Conservation (phyloP, 2,329 filamentous ascomycete species). For the Nannizziopsis arthrosporioides region DNA sequence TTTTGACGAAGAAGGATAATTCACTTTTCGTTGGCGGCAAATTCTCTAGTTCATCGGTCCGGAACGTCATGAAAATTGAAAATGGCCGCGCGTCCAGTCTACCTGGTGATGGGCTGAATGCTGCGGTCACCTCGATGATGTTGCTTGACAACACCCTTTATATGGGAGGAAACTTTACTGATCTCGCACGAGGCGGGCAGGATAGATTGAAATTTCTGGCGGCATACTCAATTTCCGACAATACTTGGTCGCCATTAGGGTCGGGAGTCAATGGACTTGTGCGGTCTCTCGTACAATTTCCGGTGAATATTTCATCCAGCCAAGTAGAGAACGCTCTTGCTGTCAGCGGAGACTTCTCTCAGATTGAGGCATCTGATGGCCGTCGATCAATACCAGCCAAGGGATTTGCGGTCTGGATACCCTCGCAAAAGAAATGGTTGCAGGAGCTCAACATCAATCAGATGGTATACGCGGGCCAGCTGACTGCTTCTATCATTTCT, state of each 20-base stretch:
- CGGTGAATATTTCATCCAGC: conserved; percentile 61
- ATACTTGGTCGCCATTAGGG: conserved; percentile 67
- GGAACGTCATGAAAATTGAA: conserved; percentile 67
- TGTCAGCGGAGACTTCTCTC: conserved; percentile 67
- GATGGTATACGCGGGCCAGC: conserved; percentile 57
- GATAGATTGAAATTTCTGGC: conserved; percentile 65
- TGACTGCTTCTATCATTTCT: conserved; percentile 57
- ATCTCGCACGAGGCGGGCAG: conserved; percentile 51
- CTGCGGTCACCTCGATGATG: conserved; percentile 60
- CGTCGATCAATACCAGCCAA: conserved; percentile 51
- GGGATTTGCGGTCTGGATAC: conserved; percentile 87
- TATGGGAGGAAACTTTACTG: conserved; percentile 74
- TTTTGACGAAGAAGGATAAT: conserved; percentile 54
- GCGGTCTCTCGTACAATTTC: conserved; percentile 59
- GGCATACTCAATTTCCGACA: conserved; percentile 56
- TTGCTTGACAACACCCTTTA: conserved; percentile 57
- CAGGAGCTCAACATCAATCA: conserved; percentile 58
- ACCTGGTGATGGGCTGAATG: conserved; percentile 64
- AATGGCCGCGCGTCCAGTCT: conserved; percentile 51
- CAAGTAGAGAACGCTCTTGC: conserved; percentile 62
- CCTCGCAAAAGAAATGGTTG: conserved; percentile 74
- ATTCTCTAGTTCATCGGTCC: conserved; percentile 56
- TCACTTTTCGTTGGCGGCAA: conserved; percentile 70
- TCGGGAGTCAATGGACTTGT: conserved; percentile 77
- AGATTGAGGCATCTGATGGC: conserved; percentile 46